A percentile compares a stretch with the other conserved stretches of the same genome.
phyloP scores from a whole-genome alignment of 768 basidiomycete species.

The Lactifluus hygrophoroides region DNA sequence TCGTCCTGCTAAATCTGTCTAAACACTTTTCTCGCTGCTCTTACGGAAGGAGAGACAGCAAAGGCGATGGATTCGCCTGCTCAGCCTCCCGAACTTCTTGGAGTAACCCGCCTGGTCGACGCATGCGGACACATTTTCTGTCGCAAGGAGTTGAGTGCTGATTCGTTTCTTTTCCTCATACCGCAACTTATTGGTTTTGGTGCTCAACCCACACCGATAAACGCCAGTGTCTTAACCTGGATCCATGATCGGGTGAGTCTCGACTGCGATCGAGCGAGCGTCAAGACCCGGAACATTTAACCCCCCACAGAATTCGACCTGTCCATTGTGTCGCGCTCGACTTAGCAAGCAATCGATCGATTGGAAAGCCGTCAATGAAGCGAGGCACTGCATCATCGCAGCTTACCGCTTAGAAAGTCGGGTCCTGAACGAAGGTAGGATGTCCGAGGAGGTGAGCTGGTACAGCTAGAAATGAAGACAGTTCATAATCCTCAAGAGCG shows the following conservation, averaged over 20 bases:
- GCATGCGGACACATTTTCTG: constrained; percentile 62
- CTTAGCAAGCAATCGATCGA: constrained; percentile 26
- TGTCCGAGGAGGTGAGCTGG: too few species aligned
- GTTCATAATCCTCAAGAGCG: background rate
- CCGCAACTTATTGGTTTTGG: too few species aligned
- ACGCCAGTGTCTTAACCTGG: constrained; percentile 16
- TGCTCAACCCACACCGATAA: constrained; percentile 6
- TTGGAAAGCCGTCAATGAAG: background rate
- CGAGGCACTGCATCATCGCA: constrained; percentile 1
- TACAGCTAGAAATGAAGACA: background rate
- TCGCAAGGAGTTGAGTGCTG: constrained; percentile 57
- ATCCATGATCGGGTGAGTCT: constrained; percentile 18
- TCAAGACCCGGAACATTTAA: constrained; percentile 11
- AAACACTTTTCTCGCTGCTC: constrained; percentile 53
- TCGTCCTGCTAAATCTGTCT: constrained; percentile 70
- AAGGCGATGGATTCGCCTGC: constrained; percentile 73
- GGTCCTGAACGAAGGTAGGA: background rate
- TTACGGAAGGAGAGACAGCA: constrained; percentile 70
- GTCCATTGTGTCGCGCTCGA: constrained; percentile 53
- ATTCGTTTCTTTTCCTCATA: background rate
- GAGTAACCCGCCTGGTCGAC: constrained; percentile 49
- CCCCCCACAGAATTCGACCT: constrained; percentile 46
- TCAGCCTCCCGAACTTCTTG: constrained; percentile 56
- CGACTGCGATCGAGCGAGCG: background rate
- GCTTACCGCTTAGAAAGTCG: constrained; percentile 6